Evolutionary conservation across 2,329 filamentous ascomycete species (phyloP).

Genomic region (Alternaria alternata): DNA sequence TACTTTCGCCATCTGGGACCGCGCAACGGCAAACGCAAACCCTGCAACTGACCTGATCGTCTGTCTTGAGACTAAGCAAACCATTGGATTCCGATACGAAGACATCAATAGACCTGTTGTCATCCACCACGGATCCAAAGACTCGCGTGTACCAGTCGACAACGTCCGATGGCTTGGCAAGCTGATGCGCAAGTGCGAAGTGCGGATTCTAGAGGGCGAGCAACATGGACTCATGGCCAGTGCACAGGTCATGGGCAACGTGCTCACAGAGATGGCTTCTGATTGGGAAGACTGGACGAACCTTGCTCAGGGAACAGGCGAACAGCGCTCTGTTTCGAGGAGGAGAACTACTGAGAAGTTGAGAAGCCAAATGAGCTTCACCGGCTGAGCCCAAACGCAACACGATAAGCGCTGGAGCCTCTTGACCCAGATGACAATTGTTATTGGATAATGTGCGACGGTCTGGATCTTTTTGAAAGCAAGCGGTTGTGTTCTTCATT

Average conservation of each 20-base stretch:
- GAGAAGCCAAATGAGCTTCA: constrained; percentile 21
- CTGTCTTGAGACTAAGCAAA: constrained; percentile 87
- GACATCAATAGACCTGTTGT: constrained; percentile 92
- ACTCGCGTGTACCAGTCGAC: constrained; percentile 90
- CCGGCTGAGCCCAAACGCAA: constrained; percentile 1
- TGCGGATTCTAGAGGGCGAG: constrained; percentile 87
- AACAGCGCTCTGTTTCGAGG: constrained; percentile 22
- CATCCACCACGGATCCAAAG: constrained; percentile 91
- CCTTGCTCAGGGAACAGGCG: constrained; percentile 28
- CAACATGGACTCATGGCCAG: constrained; percentile 97
- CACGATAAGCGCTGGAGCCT: neutral
- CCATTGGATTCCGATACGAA: constrained; percentile 95
- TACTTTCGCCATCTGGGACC: constrained; percentile 92
- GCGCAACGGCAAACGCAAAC: constrained; percentile 89
- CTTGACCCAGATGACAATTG: neutral
- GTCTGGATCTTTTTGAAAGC: neutral
- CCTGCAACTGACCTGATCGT: constrained; percentile 92
- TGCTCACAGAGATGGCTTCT: constrained; percentile 91
- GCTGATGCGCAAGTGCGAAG: constrained; percentile 91
- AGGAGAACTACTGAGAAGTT: constrained; percentile 29
- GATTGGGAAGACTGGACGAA: constrained; percentile 72
- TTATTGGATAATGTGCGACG: constrained; percentile 3
- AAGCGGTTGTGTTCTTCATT: neutral
- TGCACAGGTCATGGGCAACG: constrained; percentile 87
- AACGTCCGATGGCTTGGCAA: constrained; percentile 96